phyloP scores from a whole-genome alignment of 108 stramenopile species.

The Skeletonema tropicum region DNA sequence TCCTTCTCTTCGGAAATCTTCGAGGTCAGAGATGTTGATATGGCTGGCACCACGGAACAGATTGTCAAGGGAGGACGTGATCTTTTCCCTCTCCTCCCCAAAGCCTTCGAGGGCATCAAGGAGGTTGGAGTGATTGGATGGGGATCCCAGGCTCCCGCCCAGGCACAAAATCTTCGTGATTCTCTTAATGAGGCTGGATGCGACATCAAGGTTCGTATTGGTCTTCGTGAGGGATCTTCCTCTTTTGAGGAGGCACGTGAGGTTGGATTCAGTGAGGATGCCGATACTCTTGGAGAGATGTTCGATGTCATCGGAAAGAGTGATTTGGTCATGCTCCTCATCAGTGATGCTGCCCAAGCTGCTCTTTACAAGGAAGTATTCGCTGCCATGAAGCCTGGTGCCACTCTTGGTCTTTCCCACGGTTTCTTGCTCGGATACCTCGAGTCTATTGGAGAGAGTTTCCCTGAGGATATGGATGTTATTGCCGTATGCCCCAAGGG shows the following conservation, averaged over 20 bases:
- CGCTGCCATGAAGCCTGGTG: constrained; percentile 97
- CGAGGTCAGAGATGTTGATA: constrained; percentile 79
- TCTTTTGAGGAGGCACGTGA: constrained; percentile 89
- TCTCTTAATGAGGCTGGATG: constrained; percentile 84
- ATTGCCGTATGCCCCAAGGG: constrained; percentile 99
- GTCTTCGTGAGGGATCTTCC: constrained; percentile 93
- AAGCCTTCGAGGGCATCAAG: constrained; percentile 96
- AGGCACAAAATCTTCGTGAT: constrained; percentile 96
- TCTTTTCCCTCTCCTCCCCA: constrained; percentile 91
- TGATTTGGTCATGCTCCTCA: constrained; percentile 96
- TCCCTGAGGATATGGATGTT: constrained; percentile 97
- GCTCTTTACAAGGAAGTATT: constrained; percentile 96
- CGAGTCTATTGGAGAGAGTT: constrained; percentile 91
- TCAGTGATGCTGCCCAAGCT: constrained; percentile 96
- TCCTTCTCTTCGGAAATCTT: constrained; percentile 89
- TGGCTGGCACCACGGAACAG: constrained; percentile 92
- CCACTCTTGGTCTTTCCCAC: constrained; percentile 94
- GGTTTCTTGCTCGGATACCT: constrained; percentile 98
- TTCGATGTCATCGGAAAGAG: constrained; percentile 91
- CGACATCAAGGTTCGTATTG: constrained; percentile 91
- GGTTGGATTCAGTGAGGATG: constrained; percentile 90
- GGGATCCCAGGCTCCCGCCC: constrained; percentile 98
- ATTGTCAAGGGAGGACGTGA: constrained; percentile 98
- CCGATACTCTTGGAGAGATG: constrained; percentile 97
- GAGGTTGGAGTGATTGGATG: constrained; percentile 97